Evolutionary conservation across 805 yeast genomes (phyloP), one percentile per base, ranked within the genome.

Genomic region (Yarrowia hollandica): DNA sequence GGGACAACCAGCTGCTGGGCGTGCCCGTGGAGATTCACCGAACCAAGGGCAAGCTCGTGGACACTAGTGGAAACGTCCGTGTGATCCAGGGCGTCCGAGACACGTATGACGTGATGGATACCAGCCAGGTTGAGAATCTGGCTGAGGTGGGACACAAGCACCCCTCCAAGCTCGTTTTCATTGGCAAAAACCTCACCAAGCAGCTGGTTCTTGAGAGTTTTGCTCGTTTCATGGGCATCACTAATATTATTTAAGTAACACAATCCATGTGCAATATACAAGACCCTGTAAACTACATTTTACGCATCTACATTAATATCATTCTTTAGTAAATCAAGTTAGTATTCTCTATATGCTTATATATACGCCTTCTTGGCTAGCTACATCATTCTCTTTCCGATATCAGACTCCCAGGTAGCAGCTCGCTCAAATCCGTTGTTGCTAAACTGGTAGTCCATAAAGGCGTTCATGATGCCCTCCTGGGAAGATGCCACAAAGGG

Each of bases 61-160:
- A 68, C 2, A 65, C 68, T 1, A 64, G 68, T 1, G 67, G 71
- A 3, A 64, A 69, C 5, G 82, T 79, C 19, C 78, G 80, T 63
- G 87, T 90, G 7, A 73, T 94, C 10, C 99, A 94, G 70, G 98
- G 96, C 11, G 99, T 94, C 0, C 77, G 98, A 61, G 94, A 90
- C 59, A 90, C 96, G 0, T 94, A 90, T 71, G 99, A 94, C 63
- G 75, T 89, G 2, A 77, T 85, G 4, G 83, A 80, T 12, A 75
- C 76, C 1, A 59, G 39, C 15, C 44, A 52, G 25, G 44, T 35
- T 26, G 58, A 52, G 34, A 62, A 63, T 31, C 21, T 64, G 25
- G 75, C 74, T 6, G 65, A 66, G 5, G 65, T 69, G 41, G 75
- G 77, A 4, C 78, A 74, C 0, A 68, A 75, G 1, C 66, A 64